phyloP scores from a whole-genome alignment of 495 filamentous ascomycete species.

The Sordaria brevicollis region DNA sequence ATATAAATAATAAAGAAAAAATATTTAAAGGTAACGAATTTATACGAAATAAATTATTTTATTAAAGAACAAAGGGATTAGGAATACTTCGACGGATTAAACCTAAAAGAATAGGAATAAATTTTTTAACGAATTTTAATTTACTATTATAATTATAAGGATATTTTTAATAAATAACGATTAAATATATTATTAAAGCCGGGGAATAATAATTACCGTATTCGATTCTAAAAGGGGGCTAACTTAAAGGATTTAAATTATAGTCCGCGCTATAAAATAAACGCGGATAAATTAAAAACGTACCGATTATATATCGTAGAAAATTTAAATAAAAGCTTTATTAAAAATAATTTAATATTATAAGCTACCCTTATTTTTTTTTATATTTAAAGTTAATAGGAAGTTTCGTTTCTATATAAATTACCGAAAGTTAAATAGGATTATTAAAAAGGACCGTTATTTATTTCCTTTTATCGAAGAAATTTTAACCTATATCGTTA shows the following conservation, averaged over 20 bases:
- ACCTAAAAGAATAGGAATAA: no score
- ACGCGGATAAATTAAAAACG: slow-evolving; percentile 11
- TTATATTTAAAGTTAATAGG: slow-evolving; percentile 23
- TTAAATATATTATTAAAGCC: no score
- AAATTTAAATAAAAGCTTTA: slow-evolving; percentile 3
- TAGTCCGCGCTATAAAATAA: slow-evolving; percentile 19
- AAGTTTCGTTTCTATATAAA: slow-evolving; percentile 34
- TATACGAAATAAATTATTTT: no score
- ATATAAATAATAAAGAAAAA: no score
- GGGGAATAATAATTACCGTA: not conserved
- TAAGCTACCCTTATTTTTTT: slow-evolving; percentile 28
- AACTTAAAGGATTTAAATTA: not conserved
- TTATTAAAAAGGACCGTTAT: slow-evolving; percentile 35
- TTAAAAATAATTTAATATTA: slow-evolving; percentile 2
- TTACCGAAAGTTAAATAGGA: slow-evolving; percentile 31
- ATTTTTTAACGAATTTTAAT: no score
- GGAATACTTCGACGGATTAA: no score
- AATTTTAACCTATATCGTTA: slow-evolving; percentile 20
- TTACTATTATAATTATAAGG: no score
- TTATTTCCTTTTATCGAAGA: slow-evolving; percentile 38
- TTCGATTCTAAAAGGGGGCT: no score
- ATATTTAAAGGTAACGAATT: no score
- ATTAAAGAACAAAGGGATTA: no score
- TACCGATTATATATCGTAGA: slow-evolving; percentile 3
- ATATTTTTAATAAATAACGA: no score